Evolutionary conservation across 129 eudicot genomes (phyloP), one percentile per base, ranked within the genome.

Genomic region (Helianthus tuberosus): DNA sequence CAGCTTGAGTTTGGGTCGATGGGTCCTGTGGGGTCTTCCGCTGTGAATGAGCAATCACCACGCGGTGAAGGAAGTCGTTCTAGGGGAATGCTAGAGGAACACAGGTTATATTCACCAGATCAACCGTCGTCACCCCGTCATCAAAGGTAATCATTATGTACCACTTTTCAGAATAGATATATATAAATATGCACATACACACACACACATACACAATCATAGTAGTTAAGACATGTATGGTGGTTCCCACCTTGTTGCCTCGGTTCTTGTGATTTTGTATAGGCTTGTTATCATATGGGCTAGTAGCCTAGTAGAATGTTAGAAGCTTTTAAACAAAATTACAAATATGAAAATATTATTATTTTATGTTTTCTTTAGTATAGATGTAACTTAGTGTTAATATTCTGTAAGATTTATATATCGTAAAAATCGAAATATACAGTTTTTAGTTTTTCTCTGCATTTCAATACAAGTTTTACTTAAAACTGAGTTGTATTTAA

Each of bases 1-100:
- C 97, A 86, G 53, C 88, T 91, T 53, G 97, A 90, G 63, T 94
- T 88, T 75, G 96, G 96, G 55, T 81, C 93, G 23, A 72, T 86
- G n/a, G 91, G 91, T 41, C 83, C 82, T 14, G 68, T 51, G 72
- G 91, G 89, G 32, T 82, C 79, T 58, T 16, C 89, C 1, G 81
- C 80, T 66, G 49, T 64, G 75, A 79, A 72, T 39, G 96, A 84
- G 66, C 87, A 80, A 80, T 61, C 83, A 11, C 86, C 84, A 16
- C 73, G 60, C 16, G 70, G 74, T 69, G 92, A 88, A 41, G 91
- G 80, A 74, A 79, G 75, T 81, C 87, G 75, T 53, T 43, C 68
- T 3, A 75, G 86, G 67, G 86, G 85, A 71, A 66, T 84, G 32
- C 79, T 70, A 49, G 90, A 87, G 78, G 98, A 89, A 35, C 91